Percentiles rank a stretch among this genome's conserved stretches.
These are phyloP conservation scores for Fusarium chlamydosporum DNA, from an alignment of 2,329 filamentous ascomycete species.

Conservation along the genomic window DNA sequence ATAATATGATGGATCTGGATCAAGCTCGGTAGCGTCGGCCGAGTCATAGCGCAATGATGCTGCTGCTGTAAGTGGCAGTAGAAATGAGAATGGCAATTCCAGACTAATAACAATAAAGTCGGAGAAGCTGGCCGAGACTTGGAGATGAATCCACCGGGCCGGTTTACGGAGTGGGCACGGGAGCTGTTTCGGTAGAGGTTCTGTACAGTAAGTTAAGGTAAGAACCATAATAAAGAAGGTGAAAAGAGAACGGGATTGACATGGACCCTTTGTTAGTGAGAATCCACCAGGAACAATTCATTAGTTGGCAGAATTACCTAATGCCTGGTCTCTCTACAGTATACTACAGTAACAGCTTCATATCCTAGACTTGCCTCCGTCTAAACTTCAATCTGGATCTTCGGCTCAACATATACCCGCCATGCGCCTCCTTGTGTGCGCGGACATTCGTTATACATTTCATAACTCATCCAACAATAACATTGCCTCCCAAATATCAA, in stretches of 20 bases:
- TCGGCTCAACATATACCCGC: slow-evolving; percentile 11
- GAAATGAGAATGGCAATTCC: slow-evolving; percentile 11
- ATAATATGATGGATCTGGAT: neutral
- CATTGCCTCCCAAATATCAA: neutral
- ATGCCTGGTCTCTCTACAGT: neutral
- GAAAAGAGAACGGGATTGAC: slow-evolving; percentile 13
- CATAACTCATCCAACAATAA: no score
- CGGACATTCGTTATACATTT: neutral
- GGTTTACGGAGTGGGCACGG: slow-evolving; percentile 20
- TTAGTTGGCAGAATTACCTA: slow-evolving; percentile 15
- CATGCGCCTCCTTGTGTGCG: slow-evolving; percentile 29
- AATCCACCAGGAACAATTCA: neutral
- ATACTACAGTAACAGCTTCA: neutral
- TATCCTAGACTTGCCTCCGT: neutral
- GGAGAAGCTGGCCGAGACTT: neutral
- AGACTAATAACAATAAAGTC: neutral
- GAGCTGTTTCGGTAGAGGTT: slow-evolving; percentile 1
- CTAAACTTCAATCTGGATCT: slow-evolving; percentile 1
- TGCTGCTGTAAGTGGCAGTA: slow-evolving; percentile 1
- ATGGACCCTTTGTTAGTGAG: neutral
- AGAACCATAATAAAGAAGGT: slow-evolving; percentile 11
- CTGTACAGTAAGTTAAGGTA: neutral
- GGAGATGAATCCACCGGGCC: neutral
- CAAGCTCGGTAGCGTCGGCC: neutral
- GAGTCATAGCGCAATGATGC: neutral